phyloP scores from a whole-genome alignment of 192 early-diverging fungal genomes.

The Entophlyctis luteolus region DNA sequence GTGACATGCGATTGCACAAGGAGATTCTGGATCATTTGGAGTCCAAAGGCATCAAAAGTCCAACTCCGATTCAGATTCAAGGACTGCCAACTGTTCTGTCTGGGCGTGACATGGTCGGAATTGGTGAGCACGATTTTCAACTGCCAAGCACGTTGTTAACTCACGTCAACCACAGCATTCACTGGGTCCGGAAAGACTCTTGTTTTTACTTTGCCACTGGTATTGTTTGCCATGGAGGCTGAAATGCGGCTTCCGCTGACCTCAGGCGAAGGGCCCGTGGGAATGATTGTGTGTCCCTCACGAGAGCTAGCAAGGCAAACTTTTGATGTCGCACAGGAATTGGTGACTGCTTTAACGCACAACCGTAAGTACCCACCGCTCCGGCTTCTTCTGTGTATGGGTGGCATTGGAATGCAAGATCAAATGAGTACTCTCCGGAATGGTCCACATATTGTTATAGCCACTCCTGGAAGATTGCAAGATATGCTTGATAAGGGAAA shows the following conservation, averaged over 20 bases:
- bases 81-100: conserved; percentile 87
- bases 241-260: conserved; percentile 78
- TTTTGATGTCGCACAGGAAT: conserved; percentile 72
- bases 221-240: conserved; percentile 91
- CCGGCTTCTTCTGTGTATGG: conserved; percentile 82
- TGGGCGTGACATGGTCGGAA: conserved; percentile 95
- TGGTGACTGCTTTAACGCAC: conserved; percentile 54
- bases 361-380: conserved; percentile 67
- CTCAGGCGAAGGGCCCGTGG: conserved; percentile 86
- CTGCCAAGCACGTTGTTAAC: too few relatives aligned
- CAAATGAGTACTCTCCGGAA: conserved; percentile 67
- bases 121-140: conserved; percentile 4
- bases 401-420: conserved; percentile 89
- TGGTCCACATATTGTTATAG: conserved; percentile 91
- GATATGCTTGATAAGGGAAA: conserved; percentile 86
- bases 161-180: conserved; percentile 61
- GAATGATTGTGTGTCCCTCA: conserved; percentile 92
- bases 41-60: conserved; percentile 75
- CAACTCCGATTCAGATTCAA: conserved; percentile 96
- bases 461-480: conserved; percentile 90
- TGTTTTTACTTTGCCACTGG: conserved; percentile 87
- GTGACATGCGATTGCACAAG: conserved; percentile 76
- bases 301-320: conserved; percentile 95
- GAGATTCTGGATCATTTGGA: conserved; percentile 75
- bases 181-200: conserved; percentile 97